Conservation (phyloP, 257 asterid species). For the Ocimum tenuiflorum region DNA sequence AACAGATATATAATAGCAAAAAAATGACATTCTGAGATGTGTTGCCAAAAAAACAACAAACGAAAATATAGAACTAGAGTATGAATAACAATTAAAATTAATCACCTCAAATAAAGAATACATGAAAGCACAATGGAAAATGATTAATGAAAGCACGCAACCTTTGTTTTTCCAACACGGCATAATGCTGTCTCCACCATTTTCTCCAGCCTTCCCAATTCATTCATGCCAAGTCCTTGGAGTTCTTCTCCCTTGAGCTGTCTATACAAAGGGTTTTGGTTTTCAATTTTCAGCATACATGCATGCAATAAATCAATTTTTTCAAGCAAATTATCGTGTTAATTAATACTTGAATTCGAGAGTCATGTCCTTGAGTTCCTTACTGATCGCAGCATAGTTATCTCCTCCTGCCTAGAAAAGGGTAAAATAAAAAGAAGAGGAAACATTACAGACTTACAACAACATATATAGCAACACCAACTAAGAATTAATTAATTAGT, state of each 20-base stretch:
- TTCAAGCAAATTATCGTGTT: neutral
- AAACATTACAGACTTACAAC: no score
- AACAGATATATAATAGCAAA: no score
- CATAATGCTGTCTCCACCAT: slow-evolving; percentile 43
- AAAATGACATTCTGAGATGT: no score
- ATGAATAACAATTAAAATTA: no score
- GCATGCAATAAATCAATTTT: neutral
- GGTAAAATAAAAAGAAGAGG: slow-evolving; percentile 2
- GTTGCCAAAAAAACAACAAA: no score
- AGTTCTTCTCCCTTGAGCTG: slow-evolving; percentile 72
- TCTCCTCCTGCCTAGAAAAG: slow-evolving; percentile 26
- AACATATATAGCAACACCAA: no score
- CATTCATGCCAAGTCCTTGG: slow-evolving; percentile 54
- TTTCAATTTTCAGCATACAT: neutral
- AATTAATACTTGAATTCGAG: slow-evolving; percentile 49
- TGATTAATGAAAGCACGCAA: neutral
- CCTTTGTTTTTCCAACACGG: slow-evolving; percentile 55
- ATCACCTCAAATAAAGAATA: no score
- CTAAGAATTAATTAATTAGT: no score
- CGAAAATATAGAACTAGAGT: no score
- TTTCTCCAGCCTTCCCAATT: slow-evolving; percentile 61
- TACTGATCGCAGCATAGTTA: slow-evolving; percentile 30
- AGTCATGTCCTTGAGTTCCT: slow-evolving; percentile 38
- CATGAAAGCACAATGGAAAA: no score
- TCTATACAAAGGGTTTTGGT: slow-evolving; percentile 23